Evolutionary conservation across 2,329 filamentous ascomycete genomes (phyloP).

Genomic region (Talaromyces funiculosus): DNA sequence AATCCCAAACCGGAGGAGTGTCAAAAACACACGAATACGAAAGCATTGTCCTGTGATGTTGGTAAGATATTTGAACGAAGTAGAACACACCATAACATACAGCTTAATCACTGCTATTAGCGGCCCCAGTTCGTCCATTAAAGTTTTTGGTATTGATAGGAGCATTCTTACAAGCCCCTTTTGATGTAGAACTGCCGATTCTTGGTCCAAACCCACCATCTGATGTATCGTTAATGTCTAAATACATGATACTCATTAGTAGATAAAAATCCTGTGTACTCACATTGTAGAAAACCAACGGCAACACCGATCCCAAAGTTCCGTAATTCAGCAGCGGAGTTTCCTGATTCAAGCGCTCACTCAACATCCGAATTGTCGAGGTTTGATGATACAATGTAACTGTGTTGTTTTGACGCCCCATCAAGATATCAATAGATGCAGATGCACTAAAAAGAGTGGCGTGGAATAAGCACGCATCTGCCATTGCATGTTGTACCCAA

Average conservation of each 20-base stretch:
- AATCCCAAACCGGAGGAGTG: background rate
- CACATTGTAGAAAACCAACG: background rate
- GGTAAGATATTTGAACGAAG: background rate
- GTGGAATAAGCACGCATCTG: background rate
- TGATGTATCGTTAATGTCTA: background rate
- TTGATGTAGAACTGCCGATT: background rate
- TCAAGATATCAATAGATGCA: background rate
- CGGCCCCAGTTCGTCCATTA: background rate
- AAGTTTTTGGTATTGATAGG: background rate
- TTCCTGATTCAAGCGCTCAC: background rate
- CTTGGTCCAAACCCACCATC: background rate
- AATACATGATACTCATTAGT: background rate
- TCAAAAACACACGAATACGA: background rate
- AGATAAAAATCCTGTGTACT: background rate
- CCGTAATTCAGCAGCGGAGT: background rate
- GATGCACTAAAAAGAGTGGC: background rate
- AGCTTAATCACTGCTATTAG: background rate
- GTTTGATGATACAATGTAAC: background rate
- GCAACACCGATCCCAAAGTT: background rate
- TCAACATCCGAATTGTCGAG: background rate
- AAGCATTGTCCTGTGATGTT: background rate
- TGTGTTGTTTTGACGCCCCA: background rate
- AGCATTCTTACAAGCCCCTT: background rate
- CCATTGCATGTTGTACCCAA: background rate
- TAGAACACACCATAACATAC: background rate